Evolutionary conservation across 768 basidiomycete genomes (phyloP).

Genomic region (Trametopsis cervina): DNA sequence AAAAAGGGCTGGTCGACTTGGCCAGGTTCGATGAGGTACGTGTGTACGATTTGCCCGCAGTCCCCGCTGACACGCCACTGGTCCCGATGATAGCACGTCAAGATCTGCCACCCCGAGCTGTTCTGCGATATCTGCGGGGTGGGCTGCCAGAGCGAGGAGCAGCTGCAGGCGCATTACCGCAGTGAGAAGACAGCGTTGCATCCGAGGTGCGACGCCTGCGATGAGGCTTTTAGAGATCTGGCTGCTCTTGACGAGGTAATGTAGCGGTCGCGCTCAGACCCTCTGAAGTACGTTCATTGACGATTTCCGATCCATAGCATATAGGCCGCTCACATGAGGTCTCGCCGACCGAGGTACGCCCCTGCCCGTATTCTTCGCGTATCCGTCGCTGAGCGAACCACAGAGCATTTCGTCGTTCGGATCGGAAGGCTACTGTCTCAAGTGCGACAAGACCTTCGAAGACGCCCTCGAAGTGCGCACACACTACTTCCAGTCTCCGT

Average conservation of each 20-base stretch:
- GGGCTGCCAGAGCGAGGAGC: constrained; percentile 4
- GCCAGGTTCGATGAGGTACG: constrained; percentile 5
- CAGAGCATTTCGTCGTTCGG: not conserved
- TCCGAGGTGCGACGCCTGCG: constrained; percentile 17
- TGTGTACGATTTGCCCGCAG: not conserved
- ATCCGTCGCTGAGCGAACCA: not conserved
- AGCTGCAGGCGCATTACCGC: constrained; percentile 4
- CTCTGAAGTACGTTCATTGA: too few species aligned
- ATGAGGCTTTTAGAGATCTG: constrained; percentile 16
- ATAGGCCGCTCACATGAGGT: constrained; percentile 6
- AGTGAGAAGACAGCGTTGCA: constrained; percentile 11
- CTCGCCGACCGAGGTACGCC: constrained; percentile 1
- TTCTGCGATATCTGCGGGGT: constrained; percentile 8
- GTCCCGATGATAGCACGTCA: constrained; percentile 1
- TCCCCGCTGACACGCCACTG: too few species aligned
- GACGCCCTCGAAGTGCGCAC: not conserved
- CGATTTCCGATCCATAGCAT: not conserved
- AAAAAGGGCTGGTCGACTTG: not conserved
- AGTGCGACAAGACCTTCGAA: constrained; percentile 5
- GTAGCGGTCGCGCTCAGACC: too few species aligned
- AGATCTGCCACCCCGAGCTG: constrained; percentile 1
- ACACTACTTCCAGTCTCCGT: constrained; percentile 5
- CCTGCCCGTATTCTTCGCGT: not conserved
- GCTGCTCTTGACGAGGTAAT: constrained; percentile 12
- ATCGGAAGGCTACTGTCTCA: not conserved